Percentiles rank a stretch among this genome's conserved stretches.
These are phyloP conservation scores for Lachnellula subtilissima DNA, from an alignment of 2,329 filamentous ascomycete species.

Conservation along the genomic window DNA sequence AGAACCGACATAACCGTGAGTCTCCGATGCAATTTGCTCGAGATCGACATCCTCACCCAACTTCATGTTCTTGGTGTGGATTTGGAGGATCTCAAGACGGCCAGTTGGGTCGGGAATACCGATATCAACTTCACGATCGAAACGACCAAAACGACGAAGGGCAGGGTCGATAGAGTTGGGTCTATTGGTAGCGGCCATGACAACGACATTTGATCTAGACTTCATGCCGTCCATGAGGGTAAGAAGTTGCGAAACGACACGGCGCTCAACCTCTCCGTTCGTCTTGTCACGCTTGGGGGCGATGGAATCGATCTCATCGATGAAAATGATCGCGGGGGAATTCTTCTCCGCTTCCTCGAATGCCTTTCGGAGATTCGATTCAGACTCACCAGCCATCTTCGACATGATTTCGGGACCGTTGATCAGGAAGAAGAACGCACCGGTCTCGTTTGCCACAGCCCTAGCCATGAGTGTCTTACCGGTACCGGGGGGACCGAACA, in stretches of 20 bases:
- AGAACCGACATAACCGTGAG: conserved; percentile 97
- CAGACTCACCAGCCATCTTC: conserved; percentile 99
- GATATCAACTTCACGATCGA: conserved; percentile 98
- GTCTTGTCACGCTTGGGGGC: conserved; percentile 99
- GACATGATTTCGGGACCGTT: conserved; percentile 99
- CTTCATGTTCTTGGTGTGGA: conserved; percentile 99
- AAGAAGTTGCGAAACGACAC: conserved; percentile 93
- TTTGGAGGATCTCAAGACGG: conserved; percentile 97
- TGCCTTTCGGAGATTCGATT: conserved; percentile 97
- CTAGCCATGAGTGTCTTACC: conserved; percentile 99
- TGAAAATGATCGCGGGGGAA: conserved; percentile 98
- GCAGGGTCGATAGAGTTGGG: conserved; percentile 98
- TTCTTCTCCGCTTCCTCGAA: conserved; percentile 99
- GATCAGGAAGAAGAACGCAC: conserved; percentile 99
- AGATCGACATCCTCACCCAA: conserved; percentile 93
- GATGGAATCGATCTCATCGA: conserved; percentile 98
- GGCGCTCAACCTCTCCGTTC: conserved; percentile 96
- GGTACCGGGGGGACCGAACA: conserved; percentile 94
- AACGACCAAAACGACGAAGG: conserved; percentile 94
- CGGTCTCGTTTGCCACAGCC: conserved; percentile 97
- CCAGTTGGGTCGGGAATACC: conserved; percentile 96
- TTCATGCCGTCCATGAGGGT: conserved; percentile 99
- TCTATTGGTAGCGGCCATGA: conserved; percentile 98
- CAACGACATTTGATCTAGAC: conserved; percentile 95
- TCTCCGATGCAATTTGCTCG: conserved; percentile 94